Percentiles rank a stretch among this genome's conserved stretches.
Evolutionary conservation across 108 stramenopile species (phyloP).

Genomic region (Pseudonitzschia delicatissima): DNA sequence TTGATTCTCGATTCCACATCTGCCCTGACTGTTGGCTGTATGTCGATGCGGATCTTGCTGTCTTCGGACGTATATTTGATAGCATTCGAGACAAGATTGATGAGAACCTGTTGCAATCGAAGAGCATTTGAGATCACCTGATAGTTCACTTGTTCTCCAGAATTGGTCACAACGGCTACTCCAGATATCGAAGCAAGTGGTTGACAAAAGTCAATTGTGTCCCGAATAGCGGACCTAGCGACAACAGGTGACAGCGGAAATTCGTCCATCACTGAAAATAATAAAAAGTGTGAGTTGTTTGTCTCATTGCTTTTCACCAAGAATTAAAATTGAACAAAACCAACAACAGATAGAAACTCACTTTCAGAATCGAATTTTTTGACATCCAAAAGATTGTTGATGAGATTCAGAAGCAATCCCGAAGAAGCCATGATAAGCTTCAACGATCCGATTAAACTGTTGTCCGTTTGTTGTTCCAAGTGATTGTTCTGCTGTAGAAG

Average conservation of each 20-base stretch:
- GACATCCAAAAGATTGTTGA: constrained; percentile 22
- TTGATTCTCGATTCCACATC: constrained; percentile 6
- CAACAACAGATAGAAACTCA: background rate
- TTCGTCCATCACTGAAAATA: constrained; percentile 11
- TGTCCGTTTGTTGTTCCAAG: background rate
- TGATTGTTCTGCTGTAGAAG: constrained; percentile 7
- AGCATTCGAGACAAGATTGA: constrained; percentile 46
- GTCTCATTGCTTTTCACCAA: background rate
- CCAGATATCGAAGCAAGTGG: constrained; percentile 18
- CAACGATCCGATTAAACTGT: background rate
- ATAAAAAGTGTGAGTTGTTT: background rate
- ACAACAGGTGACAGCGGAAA: constrained; percentile 6
- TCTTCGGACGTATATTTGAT: constrained; percentile 42
- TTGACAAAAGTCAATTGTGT: constrained; percentile 16
- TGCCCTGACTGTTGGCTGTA: background rate
- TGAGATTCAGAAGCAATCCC: constrained; percentile 18
- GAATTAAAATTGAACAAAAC: background rate
- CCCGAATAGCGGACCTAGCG: background rate
- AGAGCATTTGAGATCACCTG: constrained; percentile 8
- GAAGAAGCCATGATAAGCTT: constrained; percentile 19
- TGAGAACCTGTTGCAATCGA: constrained; percentile 28
- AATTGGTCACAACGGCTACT: background rate
- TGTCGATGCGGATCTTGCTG: constrained; percentile 3
- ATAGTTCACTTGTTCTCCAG: background rate
- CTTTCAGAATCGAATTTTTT: constrained; percentile 8